phyloP scores from a whole-genome alignment of 495 filamentous ascomycete genomes.

The Tuber magnatum region DNA sequence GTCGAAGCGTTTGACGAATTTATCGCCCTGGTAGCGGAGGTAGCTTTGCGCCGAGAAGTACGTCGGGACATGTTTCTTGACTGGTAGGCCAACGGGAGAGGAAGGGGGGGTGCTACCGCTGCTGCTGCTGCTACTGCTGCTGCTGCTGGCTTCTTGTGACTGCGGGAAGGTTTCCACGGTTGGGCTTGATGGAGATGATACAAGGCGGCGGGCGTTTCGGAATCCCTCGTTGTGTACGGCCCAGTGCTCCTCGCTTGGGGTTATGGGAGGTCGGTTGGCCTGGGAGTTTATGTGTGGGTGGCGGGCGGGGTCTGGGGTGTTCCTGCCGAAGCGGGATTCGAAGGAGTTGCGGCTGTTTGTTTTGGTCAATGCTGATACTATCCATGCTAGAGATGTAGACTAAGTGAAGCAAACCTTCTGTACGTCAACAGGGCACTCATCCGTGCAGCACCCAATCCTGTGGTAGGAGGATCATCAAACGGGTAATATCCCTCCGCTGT shows the following conservation, averaged over 20 bases:
- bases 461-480: conserved; percentile 70
- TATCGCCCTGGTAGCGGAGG: conserved; percentile 92
- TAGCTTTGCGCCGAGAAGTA: conserved; percentile 98
- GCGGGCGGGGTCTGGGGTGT: conserved; percentile 75
- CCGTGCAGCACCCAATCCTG: conserved; percentile 85
- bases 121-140: background rate
- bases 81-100: background rate
- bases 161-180: conserved; percentile 8
- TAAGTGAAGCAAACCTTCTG: conserved; percentile 44
- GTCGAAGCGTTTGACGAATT: conserved; percentile 95
- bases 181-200: conserved; percentile 24
- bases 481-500: conserved; percentile 87
- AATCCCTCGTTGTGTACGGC: conserved; percentile 96
- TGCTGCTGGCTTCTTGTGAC: conserved; percentile 1
- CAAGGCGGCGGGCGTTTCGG: conserved; percentile 46
- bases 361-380: conserved; percentile 12
- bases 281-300: conserved; percentile 67
- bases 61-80: conserved; percentile 52
- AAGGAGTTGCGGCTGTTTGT: conserved; percentile 83
- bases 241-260: conserved; percentile 75
- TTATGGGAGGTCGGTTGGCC: conserved; percentile 49
- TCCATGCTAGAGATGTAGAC: background rate
- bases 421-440: conserved; percentile 97
- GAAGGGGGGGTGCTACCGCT: background rate
- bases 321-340: conserved; percentile 87